A percentile compares a stretch with the other conserved stretches of the same genome.
Conservation (phyloP, 345 rosid species). For the Acer saccharum region DNA sequence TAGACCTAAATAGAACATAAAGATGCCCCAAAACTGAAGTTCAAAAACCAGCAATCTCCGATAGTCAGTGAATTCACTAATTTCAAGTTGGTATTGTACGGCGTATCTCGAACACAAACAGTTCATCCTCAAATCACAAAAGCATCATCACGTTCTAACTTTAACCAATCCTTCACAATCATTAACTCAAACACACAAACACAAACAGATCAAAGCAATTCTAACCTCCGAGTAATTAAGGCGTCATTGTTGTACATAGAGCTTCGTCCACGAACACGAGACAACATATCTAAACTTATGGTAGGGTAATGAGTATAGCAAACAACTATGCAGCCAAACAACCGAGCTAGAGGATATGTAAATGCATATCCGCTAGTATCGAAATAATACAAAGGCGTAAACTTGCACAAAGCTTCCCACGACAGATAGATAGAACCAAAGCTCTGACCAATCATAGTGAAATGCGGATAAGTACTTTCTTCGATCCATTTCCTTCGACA, state of each 20-base stretch:
- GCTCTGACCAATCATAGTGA: slow-evolving; percentile 97
- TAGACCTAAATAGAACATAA: background rate
- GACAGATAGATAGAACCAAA: slow-evolving; percentile 84
- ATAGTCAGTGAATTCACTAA: background rate
- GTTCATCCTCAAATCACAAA: background rate
- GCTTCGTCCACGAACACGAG: slow-evolving; percentile 70
- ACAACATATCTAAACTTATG: slow-evolving; percentile 87
- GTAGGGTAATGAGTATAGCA: slow-evolving; percentile 97
- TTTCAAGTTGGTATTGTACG: background rate
- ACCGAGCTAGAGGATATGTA: slow-evolving; percentile 85
- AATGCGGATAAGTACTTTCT: slow-evolving; percentile 77
- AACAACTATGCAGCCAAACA: slow-evolving; percentile 92
- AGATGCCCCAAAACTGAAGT: background rate
- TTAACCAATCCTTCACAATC: background rate
- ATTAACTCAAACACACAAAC: background rate
- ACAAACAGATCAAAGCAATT: background rate
- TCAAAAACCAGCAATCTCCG: background rate
- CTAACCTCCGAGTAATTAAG: slow-evolving; percentile 72
- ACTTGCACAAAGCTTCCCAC: slow-evolving; percentile 88
- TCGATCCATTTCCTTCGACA: slow-evolving; percentile 81
- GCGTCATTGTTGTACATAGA: slow-evolving; percentile 84
- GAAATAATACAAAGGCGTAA: slow-evolving; percentile 65
- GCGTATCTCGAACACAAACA: background rate
- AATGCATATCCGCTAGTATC: slow-evolving; percentile 97
- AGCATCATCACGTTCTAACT: background rate